A percentile compares a stretch with the other conserved stretches of the same genome.
Conservation (phyloP, 495 filamentous ascomycete species). For the Podospora appendiculata region DNA sequence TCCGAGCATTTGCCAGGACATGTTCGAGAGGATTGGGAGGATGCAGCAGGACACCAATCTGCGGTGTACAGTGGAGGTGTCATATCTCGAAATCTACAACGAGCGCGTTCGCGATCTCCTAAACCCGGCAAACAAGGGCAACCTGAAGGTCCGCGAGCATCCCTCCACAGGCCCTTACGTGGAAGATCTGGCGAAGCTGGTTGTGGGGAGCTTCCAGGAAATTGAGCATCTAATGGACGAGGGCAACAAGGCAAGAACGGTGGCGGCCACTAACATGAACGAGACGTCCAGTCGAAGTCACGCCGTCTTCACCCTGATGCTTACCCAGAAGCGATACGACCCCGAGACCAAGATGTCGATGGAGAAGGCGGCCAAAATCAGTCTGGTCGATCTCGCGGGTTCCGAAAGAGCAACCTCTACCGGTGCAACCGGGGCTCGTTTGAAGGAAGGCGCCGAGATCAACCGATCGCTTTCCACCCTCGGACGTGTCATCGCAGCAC, state of each 20-base stretch:
- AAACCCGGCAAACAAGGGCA: conserved; percentile 93
- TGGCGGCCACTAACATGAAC: conserved; percentile 99
- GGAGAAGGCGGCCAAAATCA: conserved; percentile 97
- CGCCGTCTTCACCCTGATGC: conserved; percentile 92
- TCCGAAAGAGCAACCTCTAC: conserved; percentile 95
- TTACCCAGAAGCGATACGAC: conserved; percentile 92
- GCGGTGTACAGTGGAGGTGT: conserved; percentile 91
- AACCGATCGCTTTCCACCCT: conserved; percentile 95
- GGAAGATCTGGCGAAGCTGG: conserved; percentile 92
- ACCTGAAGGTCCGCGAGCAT: conserved; percentile 94
- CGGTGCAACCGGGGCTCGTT: conserved; percentile 85
- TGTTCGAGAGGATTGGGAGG: conserved; percentile 79
- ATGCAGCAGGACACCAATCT: conserved; percentile 72
- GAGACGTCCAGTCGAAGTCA: conserved; percentile 97
- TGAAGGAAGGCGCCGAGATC: conserved; percentile 99
- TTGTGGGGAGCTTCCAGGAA: conserved; percentile 93
- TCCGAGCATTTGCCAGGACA: conserved; percentile 93
- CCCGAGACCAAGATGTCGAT: conserved; percentile 90
- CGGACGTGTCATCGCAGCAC: conserved; percentile 93
- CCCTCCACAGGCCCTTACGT: conserved; percentile 97
- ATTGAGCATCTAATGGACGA: conserved; percentile 99
- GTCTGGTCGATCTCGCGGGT: conserved; percentile 93
- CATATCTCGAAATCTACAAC: conserved; percentile 99
- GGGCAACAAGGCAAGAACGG: conserved; percentile 96
- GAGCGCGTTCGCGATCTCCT: conserved; percentile 94